These are phyloP conservation scores for Aegilops tauschii DNA, from an alignment of 176 grass and related monocot genomes.

Conservation along the genomic window DNA sequence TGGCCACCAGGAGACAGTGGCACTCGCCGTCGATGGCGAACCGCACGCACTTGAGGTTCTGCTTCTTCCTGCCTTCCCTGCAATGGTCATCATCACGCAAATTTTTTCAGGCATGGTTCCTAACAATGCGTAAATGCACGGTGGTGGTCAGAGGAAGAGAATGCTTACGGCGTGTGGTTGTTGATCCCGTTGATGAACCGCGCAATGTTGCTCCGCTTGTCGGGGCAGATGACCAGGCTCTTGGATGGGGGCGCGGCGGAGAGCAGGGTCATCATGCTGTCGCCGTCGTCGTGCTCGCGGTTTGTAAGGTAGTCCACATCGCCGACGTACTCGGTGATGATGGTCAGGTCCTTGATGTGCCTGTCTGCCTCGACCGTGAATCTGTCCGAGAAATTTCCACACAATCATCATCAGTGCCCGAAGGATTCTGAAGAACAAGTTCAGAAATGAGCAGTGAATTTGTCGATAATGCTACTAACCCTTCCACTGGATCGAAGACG, in stretches of 20 bases:
- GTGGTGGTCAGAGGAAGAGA: not conserved
- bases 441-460: not conserved
- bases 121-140: not conserved
- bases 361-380: slow-evolving; percentile 91
- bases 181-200: slow-evolving; percentile 97
- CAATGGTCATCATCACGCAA: not conserved
- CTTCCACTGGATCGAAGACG: slow-evolving; percentile 75
- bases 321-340: slow-evolving; percentile 94
- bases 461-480: slow-evolving; percentile 10
- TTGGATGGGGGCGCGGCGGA: slow-evolving; percentile 42
- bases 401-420: not conserved
- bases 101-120: not conserved
- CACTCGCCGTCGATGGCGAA: slow-evolving; percentile 66
- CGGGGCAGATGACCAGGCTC: slow-evolving; percentile 92
- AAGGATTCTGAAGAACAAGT: not conserved
- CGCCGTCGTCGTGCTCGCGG: slow-evolving; percentile 81
- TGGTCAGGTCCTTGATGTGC: slow-evolving; percentile 76
- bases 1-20: slow-evolving; percentile 74
- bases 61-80: slow-evolving; percentile 97
- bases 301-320: slow-evolving; percentile 74
- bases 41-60: slow-evolving; percentile 92
- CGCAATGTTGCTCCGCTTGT: slow-evolving; percentile 85
- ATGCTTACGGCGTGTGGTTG: slow-evolving; percentile 68
- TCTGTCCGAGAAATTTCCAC: not conserved
- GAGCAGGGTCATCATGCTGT: slow-evolving; percentile 97